Evolutionary conservation across 352 stramenopile species (phyloP).

Genomic region (Pythium sukuiense): DNA sequence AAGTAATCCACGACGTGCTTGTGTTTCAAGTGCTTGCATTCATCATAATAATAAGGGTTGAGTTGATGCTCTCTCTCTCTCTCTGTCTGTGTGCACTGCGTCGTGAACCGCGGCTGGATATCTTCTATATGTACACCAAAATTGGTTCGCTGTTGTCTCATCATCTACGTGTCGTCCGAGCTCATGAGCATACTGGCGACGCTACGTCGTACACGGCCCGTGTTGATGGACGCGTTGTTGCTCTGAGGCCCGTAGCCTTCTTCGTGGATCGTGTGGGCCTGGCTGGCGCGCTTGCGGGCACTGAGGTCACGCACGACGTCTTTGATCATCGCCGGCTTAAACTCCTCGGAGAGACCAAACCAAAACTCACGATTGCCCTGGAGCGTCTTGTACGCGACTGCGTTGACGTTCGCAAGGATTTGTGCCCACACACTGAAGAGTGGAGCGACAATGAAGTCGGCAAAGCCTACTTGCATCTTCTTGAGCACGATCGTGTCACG

Average conservation of each 20-base stretch:
- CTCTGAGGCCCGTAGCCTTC: background rate
- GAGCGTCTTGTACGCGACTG: slow-evolving; percentile 62
- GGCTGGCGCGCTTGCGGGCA: slow-evolving; percentile 37
- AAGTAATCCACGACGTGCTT: slow-evolving; percentile 8
- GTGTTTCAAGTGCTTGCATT: background rate
- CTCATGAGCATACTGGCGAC: slow-evolving; percentile 47
- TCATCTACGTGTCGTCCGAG: slow-evolving; percentile 42
- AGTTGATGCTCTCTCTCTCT: background rate
- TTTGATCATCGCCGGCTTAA: slow-evolving; percentile 86
- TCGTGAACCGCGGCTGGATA: background rate
- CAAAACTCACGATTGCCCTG: slow-evolving; percentile 85
- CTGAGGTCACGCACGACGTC: slow-evolving; percentile 63
- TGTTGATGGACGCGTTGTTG: slow-evolving; percentile 28
- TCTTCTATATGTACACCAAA: slow-evolving; percentile 29
- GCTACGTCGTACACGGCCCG: slow-evolving; percentile 35
- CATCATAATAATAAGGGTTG: slow-evolving; percentile 1
- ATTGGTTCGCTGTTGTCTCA: background rate
- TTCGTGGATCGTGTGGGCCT: slow-evolving; percentile 15
- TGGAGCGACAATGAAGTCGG: slow-evolving; percentile 92
- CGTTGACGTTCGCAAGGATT: slow-evolving; percentile 72
- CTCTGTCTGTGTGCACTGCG: background rate
- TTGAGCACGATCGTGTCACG: slow-evolving; percentile 89
- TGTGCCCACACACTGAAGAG: slow-evolving; percentile 87
- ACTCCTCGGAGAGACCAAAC: slow-evolving; percentile 73
- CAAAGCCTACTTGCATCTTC: slow-evolving; percentile 94